Evolutionary conservation across 768 basidiomycete species (phyloP), one percentile per base, ranked within the genome.

Genomic region (Amanita pallidorosea): DNA sequence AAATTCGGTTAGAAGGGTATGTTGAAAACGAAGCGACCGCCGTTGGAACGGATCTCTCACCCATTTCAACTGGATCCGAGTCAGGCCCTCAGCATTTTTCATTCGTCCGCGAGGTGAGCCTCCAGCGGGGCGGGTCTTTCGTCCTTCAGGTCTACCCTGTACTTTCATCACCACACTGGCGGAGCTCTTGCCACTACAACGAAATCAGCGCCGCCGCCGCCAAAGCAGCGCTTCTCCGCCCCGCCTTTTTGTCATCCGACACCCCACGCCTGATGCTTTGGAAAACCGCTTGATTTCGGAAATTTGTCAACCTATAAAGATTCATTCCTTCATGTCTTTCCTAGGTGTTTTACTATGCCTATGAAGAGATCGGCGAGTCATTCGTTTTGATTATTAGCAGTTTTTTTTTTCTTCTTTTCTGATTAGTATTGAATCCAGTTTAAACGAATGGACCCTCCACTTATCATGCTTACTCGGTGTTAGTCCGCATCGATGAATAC

Each of bases 401-500:
- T 53, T 50, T 55, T 45, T 47, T 55, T 6, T n/a, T n/a, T n/a
- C n/a, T n/a, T n/a, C n/a, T n/a, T n/a, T n/a, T n/a, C n/a, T n/a
- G n/a, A 49, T 12, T 29, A 37, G 13, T 17, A 46, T 53, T 43
- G 4, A 49, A 49, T 45, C 41, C 38, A 55, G 55, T 55, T 55
- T 46, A 53, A 46, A 35, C 43, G 44, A 47, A 53, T 53, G 48
- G 27, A 27, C 27, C 27, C 27, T 27, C 27, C 27, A 2, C 27
- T 27, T 27, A 7, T 27, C 27, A 27, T 27, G 7, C 27, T 5
- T 27, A 5, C 27, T 27, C 27, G 7, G 27, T 4, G 27, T 27
- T 27, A 7, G 3, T 27, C 27, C 27, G 27, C 27, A 27, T 27
- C 6, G 27, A 27, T 7, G 1, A 27, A 5, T 27, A 27, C 27